Conservation (phyloP, 1,139 yeast species). For the Yamadazyma kanchanaburiensis region DNA sequence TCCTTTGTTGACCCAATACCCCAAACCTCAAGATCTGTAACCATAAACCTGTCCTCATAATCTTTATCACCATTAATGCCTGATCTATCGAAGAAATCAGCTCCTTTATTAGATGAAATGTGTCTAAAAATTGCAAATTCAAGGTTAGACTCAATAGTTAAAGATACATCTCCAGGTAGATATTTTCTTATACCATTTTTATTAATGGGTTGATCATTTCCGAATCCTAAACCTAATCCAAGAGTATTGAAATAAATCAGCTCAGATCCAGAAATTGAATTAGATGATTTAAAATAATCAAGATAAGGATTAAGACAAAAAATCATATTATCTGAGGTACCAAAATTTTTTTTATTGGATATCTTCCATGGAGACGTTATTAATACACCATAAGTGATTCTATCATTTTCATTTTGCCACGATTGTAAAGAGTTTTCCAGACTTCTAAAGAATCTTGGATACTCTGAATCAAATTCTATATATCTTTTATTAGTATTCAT, state of each 20-base stretch:
- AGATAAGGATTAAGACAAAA: conserved; percentile 66
- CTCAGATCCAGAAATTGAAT: conserved; percentile 26
- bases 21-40: conserved; percentile 85
- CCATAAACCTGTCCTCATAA: conserved; percentile 68
- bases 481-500: conserved; percentile 45
- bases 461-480: conserved; percentile 47
- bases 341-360: conserved; percentile 72
- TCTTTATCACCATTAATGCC: conserved; percentile 24
- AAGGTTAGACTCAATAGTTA: conserved; percentile 71
- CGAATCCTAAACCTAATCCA: conserved; percentile 82
- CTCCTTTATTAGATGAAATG: conserved; percentile 21
- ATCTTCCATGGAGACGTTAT: conserved; percentile 73
- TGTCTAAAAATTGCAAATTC: conserved; percentile 83
- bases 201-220: conserved; percentile 58
- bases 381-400: conserved; percentile 57
- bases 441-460: conserved; percentile 44
- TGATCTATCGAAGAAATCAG: conserved; percentile 28
- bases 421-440: conserved; percentile 23
- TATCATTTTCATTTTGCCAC: conserved; percentile 39
- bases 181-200: conserved; percentile 40
- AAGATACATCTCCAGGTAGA: conserved; percentile 67
- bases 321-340: conserved; percentile 51
- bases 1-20: conserved; percentile 82
- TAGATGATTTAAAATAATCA: conserved; percentile 46
- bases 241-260: conserved; percentile 61